phyloP scores from a whole-genome alignment of 2,329 filamentous ascomycete genomes.

The Colletotrichum limetticola region DNA sequence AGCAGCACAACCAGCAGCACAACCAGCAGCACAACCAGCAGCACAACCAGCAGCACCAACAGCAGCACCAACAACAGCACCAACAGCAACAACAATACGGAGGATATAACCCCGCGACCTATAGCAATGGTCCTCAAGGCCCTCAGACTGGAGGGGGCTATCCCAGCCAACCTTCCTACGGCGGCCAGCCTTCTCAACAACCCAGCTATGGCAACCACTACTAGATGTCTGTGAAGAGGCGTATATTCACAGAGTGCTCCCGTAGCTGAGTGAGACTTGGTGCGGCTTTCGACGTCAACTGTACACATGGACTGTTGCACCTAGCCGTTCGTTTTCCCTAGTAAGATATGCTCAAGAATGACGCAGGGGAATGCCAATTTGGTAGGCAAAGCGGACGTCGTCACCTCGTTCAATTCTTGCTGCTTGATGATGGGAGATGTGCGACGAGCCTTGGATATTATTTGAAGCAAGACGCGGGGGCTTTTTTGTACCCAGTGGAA shows the following conservation, averaged over 20 bases:
- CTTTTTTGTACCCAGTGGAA: constrained; percentile 21
- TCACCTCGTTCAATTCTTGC: neutral
- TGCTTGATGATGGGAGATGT: neutral
- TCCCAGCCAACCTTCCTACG: constrained; percentile 41
- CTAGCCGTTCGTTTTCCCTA: neutral
- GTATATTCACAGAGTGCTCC: neutral
- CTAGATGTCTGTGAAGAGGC: constrained; percentile 13
- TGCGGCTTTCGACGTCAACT: neutral
- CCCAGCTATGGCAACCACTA: constrained; percentile 34
- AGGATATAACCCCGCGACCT: constrained; percentile 45
- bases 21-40: too few species aligned
- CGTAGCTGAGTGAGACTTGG: neutral
- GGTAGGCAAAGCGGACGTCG: constrained; percentile 1
- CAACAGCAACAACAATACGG: constrained; percentile 30
- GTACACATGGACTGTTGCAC: neutral
- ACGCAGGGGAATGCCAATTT: neutral
- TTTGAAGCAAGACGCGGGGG: neutral
- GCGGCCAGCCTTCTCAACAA: constrained; percentile 35
- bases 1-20: constrained; percentile 32
- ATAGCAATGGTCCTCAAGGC: constrained; percentile 41
- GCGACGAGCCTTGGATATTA: neutral
- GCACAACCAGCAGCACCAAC: neutral
- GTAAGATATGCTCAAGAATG: neutral
- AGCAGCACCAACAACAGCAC: constrained; percentile 21
- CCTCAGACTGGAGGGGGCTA: constrained; percentile 47